Evolutionary conservation across 768 basidiomycete species (phyloP), one percentile per base, ranked within the genome.

Genomic region (Russula compacta): DNA sequence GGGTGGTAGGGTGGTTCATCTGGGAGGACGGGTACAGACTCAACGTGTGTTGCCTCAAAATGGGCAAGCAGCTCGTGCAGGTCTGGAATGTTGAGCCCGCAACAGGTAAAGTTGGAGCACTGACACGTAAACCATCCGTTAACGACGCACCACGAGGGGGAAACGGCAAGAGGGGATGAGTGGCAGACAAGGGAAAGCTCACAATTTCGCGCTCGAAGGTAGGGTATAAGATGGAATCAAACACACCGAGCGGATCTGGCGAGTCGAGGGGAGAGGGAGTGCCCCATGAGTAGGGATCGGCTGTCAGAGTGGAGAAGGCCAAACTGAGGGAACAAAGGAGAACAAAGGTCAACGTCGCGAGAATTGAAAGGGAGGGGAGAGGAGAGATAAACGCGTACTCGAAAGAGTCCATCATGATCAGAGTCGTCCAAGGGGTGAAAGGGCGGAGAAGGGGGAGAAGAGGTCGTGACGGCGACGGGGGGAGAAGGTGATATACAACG

Each of bases 61-160:
- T 82, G 83, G 64, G 79, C 77, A 55, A 82, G 71, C 19, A 81
- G 73, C 42, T 74, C 76, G 65, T 82, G 81, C 42, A 81, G 71
- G 69, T 80, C 78, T 6, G 74, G 66, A 35, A 81, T 75, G 21
- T 71, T 68, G 47, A 74, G 70, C 44, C 76, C 77, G 65, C 81
- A 81, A 65, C 82, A 81, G 36, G 72, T 73, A 66, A 78, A 81
- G 71, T 81, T 71, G 42, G 73, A 71, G 61, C 76, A 78, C 74
- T 76, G 58, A 38, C 58, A 49, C 48, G 52, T 47, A n/a, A 46
- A n/a, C 24, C 10, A 21, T 17, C 8, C 10, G 15, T 35, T 7
- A 56, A 10, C 4, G 44, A 12, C 24, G n/a, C n/a, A n/a, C n/a
- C n/a, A n/a, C n/a, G n/a, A n/a, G n/a, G n/a, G n/a, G n/a, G n/a